Conservation (phyloP, 2,329 filamentous ascomycete species). For the Didymella sp. region DNA sequence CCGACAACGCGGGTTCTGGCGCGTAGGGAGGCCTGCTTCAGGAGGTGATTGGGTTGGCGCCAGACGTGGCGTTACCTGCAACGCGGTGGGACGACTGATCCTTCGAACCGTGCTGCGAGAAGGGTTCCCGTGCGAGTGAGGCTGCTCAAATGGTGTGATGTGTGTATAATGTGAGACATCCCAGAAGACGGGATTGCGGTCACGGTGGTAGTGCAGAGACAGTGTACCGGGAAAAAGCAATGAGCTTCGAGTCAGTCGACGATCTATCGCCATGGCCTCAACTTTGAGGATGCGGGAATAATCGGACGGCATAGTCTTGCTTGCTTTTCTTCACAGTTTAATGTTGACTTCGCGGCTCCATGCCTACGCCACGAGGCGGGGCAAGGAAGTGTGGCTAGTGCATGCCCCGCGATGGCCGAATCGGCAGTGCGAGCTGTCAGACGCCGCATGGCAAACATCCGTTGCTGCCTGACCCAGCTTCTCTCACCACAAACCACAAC, state of each 20-base stretch:
- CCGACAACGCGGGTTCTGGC: conserved; percentile 12
- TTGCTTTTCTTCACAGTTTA: neutral
- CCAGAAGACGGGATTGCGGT: conserved; percentile 18
- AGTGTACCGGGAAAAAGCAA: conserved; percentile 13
- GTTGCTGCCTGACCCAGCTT: conserved; percentile 23
- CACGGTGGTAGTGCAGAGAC: conserved; percentile 8
- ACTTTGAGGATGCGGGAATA: neutral
- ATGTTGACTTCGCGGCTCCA: neutral
- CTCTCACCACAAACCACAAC: conserved; percentile 7
- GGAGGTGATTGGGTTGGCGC: conserved; percentile 18
- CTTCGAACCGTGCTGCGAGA: conserved; percentile 5
- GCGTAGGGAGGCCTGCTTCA: conserved; percentile 3
- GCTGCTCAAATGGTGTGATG: conserved; percentile 13
- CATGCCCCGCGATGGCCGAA: conserved; percentile 23
- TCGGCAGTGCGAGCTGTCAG: conserved; percentile 26
- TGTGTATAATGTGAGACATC: conserved; percentile 16
- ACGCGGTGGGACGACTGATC: conserved; percentile 6
- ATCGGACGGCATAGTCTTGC: neutral
- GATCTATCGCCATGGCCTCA: neutral
- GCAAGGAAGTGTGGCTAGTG: conserved; percentile 14
- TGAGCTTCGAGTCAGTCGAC: neutral
- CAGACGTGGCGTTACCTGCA: conserved; percentile 8
- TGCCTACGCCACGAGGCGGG: conserved; percentile 17
- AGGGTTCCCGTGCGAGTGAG: conserved; percentile 11
- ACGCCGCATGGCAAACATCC: conserved; percentile 14